Conservation (phyloP, 2,329 filamentous ascomycete species). For the Fusarium camptoceras region DNA sequence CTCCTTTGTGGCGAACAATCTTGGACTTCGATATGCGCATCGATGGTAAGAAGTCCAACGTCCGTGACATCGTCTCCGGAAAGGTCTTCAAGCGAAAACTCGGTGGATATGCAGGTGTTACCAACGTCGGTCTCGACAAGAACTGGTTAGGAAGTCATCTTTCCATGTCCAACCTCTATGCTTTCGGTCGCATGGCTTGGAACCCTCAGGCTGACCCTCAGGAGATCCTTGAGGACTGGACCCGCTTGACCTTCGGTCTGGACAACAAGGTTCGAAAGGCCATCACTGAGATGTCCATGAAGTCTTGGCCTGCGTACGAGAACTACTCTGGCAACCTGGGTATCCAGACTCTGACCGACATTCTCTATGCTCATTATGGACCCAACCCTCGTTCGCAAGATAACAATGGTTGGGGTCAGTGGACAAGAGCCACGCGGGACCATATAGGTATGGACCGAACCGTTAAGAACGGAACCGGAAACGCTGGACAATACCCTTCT, state of each 20-base stretch:
- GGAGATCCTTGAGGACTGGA: conserved; percentile 72
- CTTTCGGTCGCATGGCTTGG: conserved; percentile 76
- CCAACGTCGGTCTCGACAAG: conserved; percentile 73
- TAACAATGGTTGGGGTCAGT: conserved; percentile 76
- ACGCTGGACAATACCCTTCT: conserved; percentile 72
- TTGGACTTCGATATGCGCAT: conserved; percentile 75
- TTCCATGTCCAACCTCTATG: conserved; percentile 78
- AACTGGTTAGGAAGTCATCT: conserved; percentile 78
- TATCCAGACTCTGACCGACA: conserved; percentile 76
- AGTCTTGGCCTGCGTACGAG: conserved; percentile 78
- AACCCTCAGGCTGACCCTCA: conserved; percentile 60
- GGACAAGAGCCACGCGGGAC: conserved; percentile 70
- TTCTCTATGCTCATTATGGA: conserved; percentile 71
- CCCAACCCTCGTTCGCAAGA: conserved; percentile 76
- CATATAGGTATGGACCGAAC: conserved; percentile 79
- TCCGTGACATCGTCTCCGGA: conserved; percentile 71
- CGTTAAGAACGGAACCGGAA: conserved; percentile 73
- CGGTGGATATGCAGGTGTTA: conserved; percentile 73
- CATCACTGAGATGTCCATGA: conserved; percentile 72
- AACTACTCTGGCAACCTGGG: conserved; percentile 78
- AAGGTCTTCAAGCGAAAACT: conserved; percentile 67
- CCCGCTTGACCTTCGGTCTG: conserved; percentile 71
- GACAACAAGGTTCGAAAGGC: conserved; percentile 66
- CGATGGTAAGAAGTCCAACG: conserved; percentile 65
- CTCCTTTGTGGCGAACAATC: conserved; percentile 75